phyloP scores from a whole-genome alignment of 2,329 filamentous ascomycete genomes.

The Aspergillus terreus region DNA sequence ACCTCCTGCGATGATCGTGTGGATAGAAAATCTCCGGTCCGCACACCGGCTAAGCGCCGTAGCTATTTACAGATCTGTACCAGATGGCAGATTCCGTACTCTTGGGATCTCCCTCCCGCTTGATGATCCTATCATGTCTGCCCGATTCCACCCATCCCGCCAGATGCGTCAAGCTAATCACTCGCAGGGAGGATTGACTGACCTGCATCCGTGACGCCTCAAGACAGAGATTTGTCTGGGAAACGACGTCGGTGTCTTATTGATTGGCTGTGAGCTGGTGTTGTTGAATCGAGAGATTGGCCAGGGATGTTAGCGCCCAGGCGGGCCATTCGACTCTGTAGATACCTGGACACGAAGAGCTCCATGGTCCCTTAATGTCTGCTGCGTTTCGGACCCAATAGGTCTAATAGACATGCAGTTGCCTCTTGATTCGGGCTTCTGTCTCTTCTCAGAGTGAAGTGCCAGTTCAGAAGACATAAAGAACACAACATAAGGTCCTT shows the following conservation, averaged over 20 bases:
- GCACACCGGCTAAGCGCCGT: conserved; percentile 14
- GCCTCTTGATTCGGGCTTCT: background rate
- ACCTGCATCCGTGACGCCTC: conserved; percentile 6
- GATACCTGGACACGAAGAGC: background rate
- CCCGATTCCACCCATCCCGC: conserved; percentile 1
- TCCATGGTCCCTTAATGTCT: background rate
- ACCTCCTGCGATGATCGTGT: background rate
- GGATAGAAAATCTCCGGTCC: background rate
- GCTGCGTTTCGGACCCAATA: background rate
- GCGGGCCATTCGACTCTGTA: conserved; percentile 7
- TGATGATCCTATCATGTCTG: conserved; percentile 8
- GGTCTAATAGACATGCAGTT: no score
- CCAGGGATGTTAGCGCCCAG: conserved; percentile 8
- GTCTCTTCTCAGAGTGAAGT: background rate
- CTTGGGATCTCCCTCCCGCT: background rate
- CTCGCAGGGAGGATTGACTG: background rate
- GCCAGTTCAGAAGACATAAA: background rate
- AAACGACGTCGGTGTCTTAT: background rate
- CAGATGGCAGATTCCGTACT: background rate
- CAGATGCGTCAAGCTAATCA: conserved; percentile 4
- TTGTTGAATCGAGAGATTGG: background rate
- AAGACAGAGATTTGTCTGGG: conserved; percentile 3
- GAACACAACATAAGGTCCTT: background rate
- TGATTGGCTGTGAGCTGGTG: conserved; percentile 14
- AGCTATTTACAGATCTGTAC: conserved; percentile 16